Percentiles rank a stretch among this genome's conserved stretches.
These are phyloP conservation scores for Penicillium parvum DNA, from an alignment of 495 filamentous ascomycete genomes.

Conservation along the genomic window DNA sequence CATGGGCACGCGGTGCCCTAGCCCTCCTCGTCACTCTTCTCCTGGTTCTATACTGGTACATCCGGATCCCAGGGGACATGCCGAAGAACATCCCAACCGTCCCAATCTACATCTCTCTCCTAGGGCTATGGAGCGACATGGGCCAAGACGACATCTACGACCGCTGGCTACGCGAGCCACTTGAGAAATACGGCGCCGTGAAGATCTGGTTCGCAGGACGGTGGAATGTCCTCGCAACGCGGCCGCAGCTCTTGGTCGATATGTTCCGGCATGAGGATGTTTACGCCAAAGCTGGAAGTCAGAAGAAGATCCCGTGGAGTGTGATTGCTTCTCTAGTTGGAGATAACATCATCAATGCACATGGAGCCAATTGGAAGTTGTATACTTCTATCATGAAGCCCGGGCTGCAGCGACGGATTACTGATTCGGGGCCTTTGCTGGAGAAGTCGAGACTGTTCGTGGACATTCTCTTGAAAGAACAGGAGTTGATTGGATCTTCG, in stretches of 20 bases:
- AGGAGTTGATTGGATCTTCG: neutral
- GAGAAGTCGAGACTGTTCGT: constrained; percentile 20
- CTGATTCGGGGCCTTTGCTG: constrained; percentile 18
- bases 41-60: constrained; percentile 21
- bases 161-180: constrained; percentile 23
- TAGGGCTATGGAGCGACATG: constrained; percentile 31
- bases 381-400: constrained; percentile 38
- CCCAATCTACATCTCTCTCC: constrained; percentile 32
- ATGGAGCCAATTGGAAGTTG: constrained; percentile 31
- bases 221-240: constrained; percentile 37
- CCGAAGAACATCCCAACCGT: constrained; percentile 28
- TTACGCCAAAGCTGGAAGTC: constrained; percentile 42
- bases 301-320: constrained; percentile 44
- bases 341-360: constrained; percentile 36
- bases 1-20: neutral
- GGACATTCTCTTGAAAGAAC: constrained; percentile 16
- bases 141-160: constrained; percentile 32
- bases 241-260: constrained; percentile 35
- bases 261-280: constrained; percentile 46
- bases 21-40: constrained; percentile 6
- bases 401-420: constrained; percentile 29
- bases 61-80: constrained; percentile 19
- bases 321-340: constrained; percentile 37
- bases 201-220: constrained; percentile 40
- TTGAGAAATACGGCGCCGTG: constrained; percentile 40